phyloP scores from a whole-genome alignment of 805 yeast genomes.

The Pichia nakasei region DNA sequence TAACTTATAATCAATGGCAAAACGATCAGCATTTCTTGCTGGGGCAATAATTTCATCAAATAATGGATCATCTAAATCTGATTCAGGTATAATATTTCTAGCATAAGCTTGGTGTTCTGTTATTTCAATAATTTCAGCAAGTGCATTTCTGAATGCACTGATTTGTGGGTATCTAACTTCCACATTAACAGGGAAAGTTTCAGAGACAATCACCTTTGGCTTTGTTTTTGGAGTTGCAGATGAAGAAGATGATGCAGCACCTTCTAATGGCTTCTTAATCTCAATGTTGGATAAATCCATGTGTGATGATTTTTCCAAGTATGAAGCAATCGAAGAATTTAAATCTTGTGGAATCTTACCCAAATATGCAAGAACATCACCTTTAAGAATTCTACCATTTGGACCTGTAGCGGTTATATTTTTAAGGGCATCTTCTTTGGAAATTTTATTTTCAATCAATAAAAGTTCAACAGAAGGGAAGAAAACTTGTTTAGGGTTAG shows the following conservation, averaged over 20 bases:
- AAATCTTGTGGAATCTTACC: constrained; percentile 60
- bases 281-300: constrained; percentile 68
- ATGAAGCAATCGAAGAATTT: constrained; percentile 44
- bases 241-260: constrained; percentile 1
- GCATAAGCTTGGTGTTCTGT: constrained; percentile 39
- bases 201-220: constrained; percentile 3
- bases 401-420: constrained; percentile 84
- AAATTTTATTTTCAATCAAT: constrained; percentile 51
- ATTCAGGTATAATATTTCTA: constrained; percentile 26
- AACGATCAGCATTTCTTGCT: constrained; percentile 34
- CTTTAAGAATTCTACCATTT: constrained; percentile 77
- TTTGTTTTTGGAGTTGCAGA: constrained; percentile 28
- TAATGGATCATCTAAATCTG: constrained; percentile 47
- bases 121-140: constrained; percentile 35
- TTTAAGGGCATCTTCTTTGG: constrained; percentile 58
- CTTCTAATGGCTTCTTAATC: constrained; percentile 21
- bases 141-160: constrained; percentile 19
- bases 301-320: constrained; percentile 46
- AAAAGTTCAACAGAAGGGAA: constrained; percentile 73
- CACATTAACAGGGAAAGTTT: constrained; percentile 1
- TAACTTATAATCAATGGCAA: constrained; percentile 26
- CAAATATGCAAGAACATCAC: constrained; percentile 79
- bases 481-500: constrained; percentile 59
- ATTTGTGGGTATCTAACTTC: constrained; percentile 6
- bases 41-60: constrained; percentile 53